Percentiles rank a stretch among this genome's conserved stretches.
Evolutionary conservation across 116 monocot genomes (phyloP).

Genomic region (Thalassia testudinum): DNA sequence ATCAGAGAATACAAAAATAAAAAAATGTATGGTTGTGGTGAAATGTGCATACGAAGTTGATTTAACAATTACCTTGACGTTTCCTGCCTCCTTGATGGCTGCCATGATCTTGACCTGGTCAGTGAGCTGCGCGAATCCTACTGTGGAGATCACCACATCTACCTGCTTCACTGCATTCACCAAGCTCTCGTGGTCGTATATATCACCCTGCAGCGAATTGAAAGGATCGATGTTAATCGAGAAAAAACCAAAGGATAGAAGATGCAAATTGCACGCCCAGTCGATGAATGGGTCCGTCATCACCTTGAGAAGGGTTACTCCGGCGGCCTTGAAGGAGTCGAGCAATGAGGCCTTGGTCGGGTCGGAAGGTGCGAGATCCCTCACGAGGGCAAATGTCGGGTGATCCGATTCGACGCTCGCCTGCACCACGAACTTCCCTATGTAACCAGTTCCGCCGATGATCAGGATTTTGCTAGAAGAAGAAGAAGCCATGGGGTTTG

Average conservation of each 20-base stretch:
- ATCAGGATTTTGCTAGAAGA: constrained; percentile 41
- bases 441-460: constrained; percentile 66
- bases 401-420: constrained; percentile 43
- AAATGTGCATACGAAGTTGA: no score
- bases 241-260: no score
- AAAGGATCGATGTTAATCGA: no score
- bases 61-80: constrained; percentile 22
- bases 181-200: constrained; percentile 18
- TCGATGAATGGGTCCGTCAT: no score
- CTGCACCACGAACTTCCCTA: constrained; percentile 46
- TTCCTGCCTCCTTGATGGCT: constrained; percentile 29
- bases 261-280: no score
- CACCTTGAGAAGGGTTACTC: constrained; percentile 29
- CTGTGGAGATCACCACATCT: constrained; percentile 9
- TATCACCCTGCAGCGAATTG: constrained; percentile 14
- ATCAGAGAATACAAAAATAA: background rate
- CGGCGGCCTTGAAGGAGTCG: constrained; percentile 13
- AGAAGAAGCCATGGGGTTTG: constrained; percentile 2
- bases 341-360: constrained; percentile 24
- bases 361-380: constrained; percentile 20
- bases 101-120: constrained; percentile 25
- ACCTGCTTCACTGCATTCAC: constrained; percentile 8
- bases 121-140: constrained; percentile 5
- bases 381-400: constrained; percentile 44
- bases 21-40: no score